Evolutionary conservation across 2,329 filamentous ascomycete genomes (phyloP).

Genomic region (Aureobasidium vineae): DNA sequence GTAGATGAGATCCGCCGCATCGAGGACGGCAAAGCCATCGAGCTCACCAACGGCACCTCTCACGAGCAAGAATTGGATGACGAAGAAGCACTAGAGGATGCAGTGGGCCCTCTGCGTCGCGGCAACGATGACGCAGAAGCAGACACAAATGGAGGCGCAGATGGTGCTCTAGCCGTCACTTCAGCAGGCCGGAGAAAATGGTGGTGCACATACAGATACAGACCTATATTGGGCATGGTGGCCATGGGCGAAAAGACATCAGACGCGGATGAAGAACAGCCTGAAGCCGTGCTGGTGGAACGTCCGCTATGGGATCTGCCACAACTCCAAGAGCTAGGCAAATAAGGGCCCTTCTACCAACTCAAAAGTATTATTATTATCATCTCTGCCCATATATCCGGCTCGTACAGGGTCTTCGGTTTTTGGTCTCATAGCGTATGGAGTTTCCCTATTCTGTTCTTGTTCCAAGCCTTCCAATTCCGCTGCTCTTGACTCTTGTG

Average conservation of each 20-base stretch:
- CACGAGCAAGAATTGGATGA: constrained; percentile 43
- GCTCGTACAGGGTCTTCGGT: not conserved
- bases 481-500: not conserved
- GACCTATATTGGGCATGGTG: constrained; percentile 79
- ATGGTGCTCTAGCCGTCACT: constrained; percentile 32
- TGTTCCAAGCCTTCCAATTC: not conserved
- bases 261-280: constrained; percentile 38
- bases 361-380: not conserved
- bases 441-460: not conserved
- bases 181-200: constrained; percentile 40
- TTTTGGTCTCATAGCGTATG: constrained; percentile 20
- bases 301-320: constrained; percentile 54
- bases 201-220: constrained; percentile 92
- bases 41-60: constrained; percentile 27
- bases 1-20: constrained; percentile 34
- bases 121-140: constrained; percentile 38
- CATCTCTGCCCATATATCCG: not conserved
- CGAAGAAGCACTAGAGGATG: constrained; percentile 45
- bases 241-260: constrained; percentile 55
- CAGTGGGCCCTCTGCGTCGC: constrained; percentile 40
- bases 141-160: constrained; percentile 33
- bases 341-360: not conserved
- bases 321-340: constrained; percentile 26
- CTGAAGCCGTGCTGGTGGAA: constrained; percentile 87
- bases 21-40: constrained; percentile 36